Base-by-base conservation (phyloP, 441 rosid genomes). In the Arabidopsis hybrid region DNA sequence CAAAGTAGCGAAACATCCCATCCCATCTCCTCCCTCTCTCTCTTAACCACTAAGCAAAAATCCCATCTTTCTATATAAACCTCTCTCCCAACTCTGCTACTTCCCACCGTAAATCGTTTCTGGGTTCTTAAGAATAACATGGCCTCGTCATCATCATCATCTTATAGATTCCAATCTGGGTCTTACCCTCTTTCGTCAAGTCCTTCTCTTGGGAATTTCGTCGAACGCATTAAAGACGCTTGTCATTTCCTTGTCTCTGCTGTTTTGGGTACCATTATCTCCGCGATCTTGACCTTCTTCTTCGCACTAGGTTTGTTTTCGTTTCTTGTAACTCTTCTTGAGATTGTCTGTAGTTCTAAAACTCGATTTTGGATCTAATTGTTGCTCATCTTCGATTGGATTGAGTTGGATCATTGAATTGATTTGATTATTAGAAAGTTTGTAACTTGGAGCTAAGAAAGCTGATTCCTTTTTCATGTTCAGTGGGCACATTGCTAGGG, bases 201-300 rank as follows among this genome's bases (percentile, higher is more conserved):
- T 65, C 76, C 85, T 71, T 78, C 60, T 52, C 72, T 83, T 51
- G 87, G 93, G 49, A 77, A 84, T 80, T 82, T 86, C 76, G 74
- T 91, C 47, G 88, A 84, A 14, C 87, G 84, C 82, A 83, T 88
- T 53, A 85, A 81, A 73, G 86, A 84, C 67, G 80, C 85, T 67
- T 88, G 81, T 80, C 82, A 73, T 72, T 89, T 86, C 72, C 95
- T 91, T 1, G 82, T 91, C 38, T 88, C 97, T 32, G 96, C 93
- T 35, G 79, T 91, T 68, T 70, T 92, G 45, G 97, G 96, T n/a
- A 95, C 89, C 79, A 76, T 95, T 43, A 83, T 92, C 88, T 92
- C 98, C 7, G 97, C 99, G 62, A 85, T 95, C 87, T 87, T 95
- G 79, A 95, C 97, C 66, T 95, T 92, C 86, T 91, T 92, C 89